These are phyloP conservation scores for Silene vulgaris DNA, from an alignment of 179 eudicot species.

Conservation along the genomic window DNA sequence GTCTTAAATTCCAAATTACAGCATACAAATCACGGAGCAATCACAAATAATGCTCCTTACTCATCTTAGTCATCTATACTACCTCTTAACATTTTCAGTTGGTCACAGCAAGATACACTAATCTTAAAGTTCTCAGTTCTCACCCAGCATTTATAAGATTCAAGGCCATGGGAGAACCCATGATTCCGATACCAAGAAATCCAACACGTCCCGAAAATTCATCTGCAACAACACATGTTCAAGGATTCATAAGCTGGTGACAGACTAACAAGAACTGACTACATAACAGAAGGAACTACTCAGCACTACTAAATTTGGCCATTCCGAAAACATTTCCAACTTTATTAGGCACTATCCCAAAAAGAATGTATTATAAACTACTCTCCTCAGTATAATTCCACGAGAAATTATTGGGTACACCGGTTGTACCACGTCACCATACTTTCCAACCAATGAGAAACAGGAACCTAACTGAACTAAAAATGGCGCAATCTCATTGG, in stretches of 20 bases:
- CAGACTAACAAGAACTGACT: background rate
- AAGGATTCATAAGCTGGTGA: conserved; percentile 4
- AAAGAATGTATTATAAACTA: background rate
- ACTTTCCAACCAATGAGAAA: too few relatives aligned
- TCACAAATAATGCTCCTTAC: background rate
- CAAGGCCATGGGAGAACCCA: conserved; percentile 97
- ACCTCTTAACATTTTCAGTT: background rate
- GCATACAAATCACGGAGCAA: background rate
- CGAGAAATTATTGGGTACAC: too few relatives aligned
- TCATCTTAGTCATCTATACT: background rate
- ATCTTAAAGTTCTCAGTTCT: conserved; percentile 21
- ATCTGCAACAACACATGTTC: conserved; percentile 37
- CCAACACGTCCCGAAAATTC: conserved; percentile 61
- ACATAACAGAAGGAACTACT: background rate
- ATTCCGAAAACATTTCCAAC: background rate
- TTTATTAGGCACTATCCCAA: background rate
- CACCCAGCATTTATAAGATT: conserved; percentile 92
- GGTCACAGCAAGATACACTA: too few relatives aligned
- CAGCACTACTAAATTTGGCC: background rate
- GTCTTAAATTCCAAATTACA: background rate
- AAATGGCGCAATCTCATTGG: too few relatives aligned
- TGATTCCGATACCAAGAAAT: conserved; percentile 90
- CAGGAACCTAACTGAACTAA: too few relatives aligned
- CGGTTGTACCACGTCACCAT: too few relatives aligned
- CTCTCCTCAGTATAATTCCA: background rate